Evolutionary conservation across 208 protist species (phyloP), one percentile per base, ranked within the genome.

Genomic region (Leishmania tropica): DNA sequence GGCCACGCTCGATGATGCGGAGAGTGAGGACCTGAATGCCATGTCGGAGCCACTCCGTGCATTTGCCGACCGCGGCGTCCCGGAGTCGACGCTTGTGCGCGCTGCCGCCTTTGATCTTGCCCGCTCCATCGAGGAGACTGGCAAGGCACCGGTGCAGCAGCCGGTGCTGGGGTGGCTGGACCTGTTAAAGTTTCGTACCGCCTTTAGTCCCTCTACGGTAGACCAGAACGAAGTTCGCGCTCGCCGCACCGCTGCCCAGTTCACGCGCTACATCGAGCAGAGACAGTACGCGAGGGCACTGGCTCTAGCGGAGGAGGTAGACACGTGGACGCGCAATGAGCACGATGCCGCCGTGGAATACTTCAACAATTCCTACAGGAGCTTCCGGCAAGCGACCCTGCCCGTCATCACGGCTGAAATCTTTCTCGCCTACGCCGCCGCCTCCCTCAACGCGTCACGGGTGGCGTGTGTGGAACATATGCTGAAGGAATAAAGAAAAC

Each of bases 131-230:
- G 92, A 96, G 84, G 94, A 94, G 42, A 91, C 85, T 8, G 91
- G 91, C 2, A 94, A 92, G 53, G 84, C 83, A 21, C 88, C 87
- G 0, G 58, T 79, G 75, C 87, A 88, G 65, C 89, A 93, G 62
- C 93, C 92, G 4, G 88, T 95, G n/a, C 80, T 80, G 3, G 86
- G 93, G 15, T 96, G 90, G 89, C 64, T 98, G 19, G 95, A 98
- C 60, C 79, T 98, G 24, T 78, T 98, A 28, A 96, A 96, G 79
- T 98, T 98, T 78, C 87, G 89, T 76, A 92, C 90, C 35, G 90
- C 87, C 28, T 91, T 94, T 58, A 96, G 90, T 54, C 95, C 95
- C 2, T 88, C 90, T 0, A 89, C 87, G 70, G 78, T 92, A 0
- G 87, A 94, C 47, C 78, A 87, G 74, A 89, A 93, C 54, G 87